Evolutionary conservation across 2,329 filamentous ascomycete species (phyloP).

Genomic region (Ophiosphaerella herpotricha): DNA sequence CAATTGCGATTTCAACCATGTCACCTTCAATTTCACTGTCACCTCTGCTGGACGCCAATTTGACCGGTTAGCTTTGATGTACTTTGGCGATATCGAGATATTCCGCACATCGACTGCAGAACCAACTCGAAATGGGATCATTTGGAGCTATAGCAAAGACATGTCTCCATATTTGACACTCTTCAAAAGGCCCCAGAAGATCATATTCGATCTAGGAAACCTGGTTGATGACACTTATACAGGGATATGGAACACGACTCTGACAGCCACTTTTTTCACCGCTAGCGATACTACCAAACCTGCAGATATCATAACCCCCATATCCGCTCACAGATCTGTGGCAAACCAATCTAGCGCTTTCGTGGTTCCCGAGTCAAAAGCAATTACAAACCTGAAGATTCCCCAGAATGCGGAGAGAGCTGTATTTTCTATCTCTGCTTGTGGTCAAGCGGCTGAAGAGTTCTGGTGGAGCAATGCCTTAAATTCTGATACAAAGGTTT

Average conservation of each 20-base stretch:
- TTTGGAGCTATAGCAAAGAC: slow-evolving; percentile 79
- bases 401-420: slow-evolving; percentile 71
- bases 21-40: slow-evolving; percentile 77
- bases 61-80: slow-evolving; percentile 77
- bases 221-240: slow-evolving; percentile 73
- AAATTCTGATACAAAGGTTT: slow-evolving; percentile 63
- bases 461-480: slow-evolving; percentile 86
- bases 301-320: slow-evolving; percentile 70
- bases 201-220: slow-evolving; percentile 79
- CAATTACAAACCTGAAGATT: slow-evolving; percentile 64
- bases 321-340: slow-evolving; percentile 60
- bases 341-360: slow-evolving; percentile 67
- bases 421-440: slow-evolving; percentile 75
- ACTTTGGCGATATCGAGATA: slow-evolving; percentile 76
- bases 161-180: slow-evolving; percentile 72
- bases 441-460: slow-evolving; percentile 76
- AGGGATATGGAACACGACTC: slow-evolving; percentile 71
- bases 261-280: slow-evolving; percentile 74
- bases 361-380: slow-evolving; percentile 65
- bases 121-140: slow-evolving; percentile 71
- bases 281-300: slow-evolving; percentile 49
- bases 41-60: slow-evolving; percentile 73
- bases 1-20: slow-evolving; percentile 70
- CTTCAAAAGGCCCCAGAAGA: slow-evolving; percentile 70
- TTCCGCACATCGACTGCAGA: slow-evolving; percentile 84